These are phyloP conservation scores for Russula griseocarnosa DNA, from an alignment of 768 basidiomycete species.

Conservation along the genomic window DNA sequence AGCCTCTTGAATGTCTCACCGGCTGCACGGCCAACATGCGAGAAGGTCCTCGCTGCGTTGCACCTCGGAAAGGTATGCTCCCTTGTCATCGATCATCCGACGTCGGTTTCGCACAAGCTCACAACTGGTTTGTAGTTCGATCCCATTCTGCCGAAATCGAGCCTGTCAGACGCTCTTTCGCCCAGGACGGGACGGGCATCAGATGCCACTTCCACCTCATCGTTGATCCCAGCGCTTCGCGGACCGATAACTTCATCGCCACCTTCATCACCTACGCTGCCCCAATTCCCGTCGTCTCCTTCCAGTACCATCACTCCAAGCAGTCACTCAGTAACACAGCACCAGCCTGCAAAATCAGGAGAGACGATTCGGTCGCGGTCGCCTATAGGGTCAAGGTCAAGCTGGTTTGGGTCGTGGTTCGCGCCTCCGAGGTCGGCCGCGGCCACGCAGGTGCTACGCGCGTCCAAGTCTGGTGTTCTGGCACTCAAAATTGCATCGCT, in stretches of 20 bases:
- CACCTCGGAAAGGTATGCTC: slow-evolving; percentile 67
- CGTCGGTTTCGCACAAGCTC: not conserved
- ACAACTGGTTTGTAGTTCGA: slow-evolving; percentile 7
- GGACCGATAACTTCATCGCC: not conserved
- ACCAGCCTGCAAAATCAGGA: not conserved
- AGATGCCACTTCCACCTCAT: slow-evolving; percentile 19
- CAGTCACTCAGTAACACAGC: not conserved
- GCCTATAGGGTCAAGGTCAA: not conserved
- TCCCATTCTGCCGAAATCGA: slow-evolving; percentile 18
- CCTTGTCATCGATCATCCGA: not conserved
- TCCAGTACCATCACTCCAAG: not conserved
- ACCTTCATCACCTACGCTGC: slow-evolving; percentile 7
- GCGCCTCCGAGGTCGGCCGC: not conserved
- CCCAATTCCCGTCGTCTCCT: slow-evolving; percentile 26
- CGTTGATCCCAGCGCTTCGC: slow-evolving; percentile 23
- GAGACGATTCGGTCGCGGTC: not conserved
- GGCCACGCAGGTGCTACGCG: not conserved
- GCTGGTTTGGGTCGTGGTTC: slow-evolving; percentile 6
- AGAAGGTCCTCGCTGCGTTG: slow-evolving; percentile 65
- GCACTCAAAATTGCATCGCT: slow-evolving; percentile 31
- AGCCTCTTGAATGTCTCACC: slow-evolving; percentile 62
- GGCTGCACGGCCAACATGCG: slow-evolving; percentile 60
- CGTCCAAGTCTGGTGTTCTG: slow-evolving; percentile 29
- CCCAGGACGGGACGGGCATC: slow-evolving; percentile 14
- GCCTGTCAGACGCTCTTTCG: slow-evolving; percentile 17